Percentiles rank a stretch among this genome's conserved stretches.
These are phyloP conservation scores for Schizophyllum commune DNA, from an alignment of 1,284 basidiomycete genomes.

Conservation along the genomic window DNA sequence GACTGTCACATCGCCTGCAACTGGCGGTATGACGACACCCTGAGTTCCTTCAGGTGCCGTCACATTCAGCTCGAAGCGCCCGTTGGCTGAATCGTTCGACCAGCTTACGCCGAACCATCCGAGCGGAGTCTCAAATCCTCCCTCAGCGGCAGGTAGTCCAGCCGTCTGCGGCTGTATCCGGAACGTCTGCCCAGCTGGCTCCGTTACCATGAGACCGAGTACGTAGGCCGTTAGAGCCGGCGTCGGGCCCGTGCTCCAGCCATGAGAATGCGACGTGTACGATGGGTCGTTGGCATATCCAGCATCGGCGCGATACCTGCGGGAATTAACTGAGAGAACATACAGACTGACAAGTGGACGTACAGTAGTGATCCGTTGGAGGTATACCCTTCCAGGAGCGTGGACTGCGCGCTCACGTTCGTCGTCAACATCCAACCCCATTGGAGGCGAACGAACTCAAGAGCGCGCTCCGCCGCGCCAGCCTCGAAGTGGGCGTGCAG, in stretches of 20 bases:
- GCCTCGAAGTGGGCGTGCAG: slow-evolving; percentile 42
- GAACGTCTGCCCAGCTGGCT: slow-evolving; percentile 22
- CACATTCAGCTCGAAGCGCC: slow-evolving; percentile 12
- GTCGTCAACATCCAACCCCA: slow-evolving; percentile 45
- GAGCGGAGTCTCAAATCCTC: slow-evolving; percentile 36
- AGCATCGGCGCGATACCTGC: slow-evolving; percentile 29
- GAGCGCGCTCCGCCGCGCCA: slow-evolving; percentile 31
- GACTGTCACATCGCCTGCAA: not conserved
- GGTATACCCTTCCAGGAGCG: slow-evolving; percentile 40
- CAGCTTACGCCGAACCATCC: slow-evolving; percentile 36
- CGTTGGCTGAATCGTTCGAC: slow-evolving; percentile 12
- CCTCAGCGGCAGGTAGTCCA: slow-evolving; percentile 27
- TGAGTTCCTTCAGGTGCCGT: slow-evolving; percentile 19
- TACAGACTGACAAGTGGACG: too few relatives aligned
- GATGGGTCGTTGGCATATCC: slow-evolving; percentile 42
- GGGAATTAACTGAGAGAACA: too few relatives aligned
- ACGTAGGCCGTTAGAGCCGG: slow-evolving; percentile 37
- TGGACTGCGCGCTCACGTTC: slow-evolving; percentile 36
- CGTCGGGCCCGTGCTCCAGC: slow-evolving; percentile 40
- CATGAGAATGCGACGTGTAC: slow-evolving; percentile 39
- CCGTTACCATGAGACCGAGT: slow-evolving; percentile 32
- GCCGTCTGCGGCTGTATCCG: not conserved
- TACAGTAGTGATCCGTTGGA: slow-evolving; percentile 38
- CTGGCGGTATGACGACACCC: slow-evolving; percentile 13
- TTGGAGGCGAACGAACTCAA: slow-evolving; percentile 35